phyloP scores from a whole-genome alignment of 345 rosid species.

The Eucalyptus virginea region DNA sequence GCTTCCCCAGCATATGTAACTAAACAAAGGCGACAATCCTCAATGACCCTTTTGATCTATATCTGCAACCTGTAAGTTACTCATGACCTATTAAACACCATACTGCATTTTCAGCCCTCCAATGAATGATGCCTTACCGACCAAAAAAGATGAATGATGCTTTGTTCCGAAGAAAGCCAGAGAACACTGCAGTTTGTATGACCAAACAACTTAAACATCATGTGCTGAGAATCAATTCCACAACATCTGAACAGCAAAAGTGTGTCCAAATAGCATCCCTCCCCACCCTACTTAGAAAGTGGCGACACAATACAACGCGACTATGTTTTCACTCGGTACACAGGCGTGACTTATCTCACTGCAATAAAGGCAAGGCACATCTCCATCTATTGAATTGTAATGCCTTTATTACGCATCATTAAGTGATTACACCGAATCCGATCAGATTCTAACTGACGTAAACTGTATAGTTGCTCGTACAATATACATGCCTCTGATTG shows the following conservation, averaged over 20 bases:
- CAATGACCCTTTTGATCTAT: too few species aligned
- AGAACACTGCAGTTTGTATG: neutral
- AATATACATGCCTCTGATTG: neutral
- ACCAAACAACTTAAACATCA: neutral
- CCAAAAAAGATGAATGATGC: too few species aligned
- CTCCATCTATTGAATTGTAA: neutral
- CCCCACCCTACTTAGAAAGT: neutral
- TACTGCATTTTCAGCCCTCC: too few species aligned
- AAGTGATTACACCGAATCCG: neutral
- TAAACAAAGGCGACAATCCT: too few species aligned
- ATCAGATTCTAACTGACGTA: neutral
- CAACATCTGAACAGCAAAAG: neutral
- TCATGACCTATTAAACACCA: too few species aligned
- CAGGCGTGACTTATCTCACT: neutral
- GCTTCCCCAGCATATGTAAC: too few species aligned
- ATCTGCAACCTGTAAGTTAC: too few species aligned
- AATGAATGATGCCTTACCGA: too few species aligned
- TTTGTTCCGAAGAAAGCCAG: too few species aligned
- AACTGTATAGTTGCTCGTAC: neutral
- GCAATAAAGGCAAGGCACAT: neutral
- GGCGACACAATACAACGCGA: accelerated
- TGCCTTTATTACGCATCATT: neutral
- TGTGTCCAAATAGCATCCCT: neutral
- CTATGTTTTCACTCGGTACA: neutral
- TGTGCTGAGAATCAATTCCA: neutral